Conservation (phyloP, 345 rosid species). For the Capsella bursapastoris region DNA sequence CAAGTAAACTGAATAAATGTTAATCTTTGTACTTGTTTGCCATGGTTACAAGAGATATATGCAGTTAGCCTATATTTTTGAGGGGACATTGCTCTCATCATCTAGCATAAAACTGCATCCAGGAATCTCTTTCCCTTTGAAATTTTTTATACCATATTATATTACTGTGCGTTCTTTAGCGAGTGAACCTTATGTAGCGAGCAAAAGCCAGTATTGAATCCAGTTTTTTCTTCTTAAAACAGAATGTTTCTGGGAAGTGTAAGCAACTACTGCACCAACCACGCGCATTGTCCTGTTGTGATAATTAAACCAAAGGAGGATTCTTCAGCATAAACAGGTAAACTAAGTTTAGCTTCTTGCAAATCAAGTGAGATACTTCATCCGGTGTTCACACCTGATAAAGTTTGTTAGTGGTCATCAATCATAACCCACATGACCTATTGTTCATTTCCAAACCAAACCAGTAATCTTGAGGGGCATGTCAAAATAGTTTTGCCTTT, state of each 20-base stretch:
- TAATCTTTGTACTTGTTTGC: background rate
- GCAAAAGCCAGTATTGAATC: constrained; percentile 25
- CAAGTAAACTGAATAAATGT: background rate
- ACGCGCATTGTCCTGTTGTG: constrained; percentile 77
- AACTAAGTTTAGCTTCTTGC: constrained; percentile 41
- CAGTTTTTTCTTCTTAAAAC: constrained; percentile 29
- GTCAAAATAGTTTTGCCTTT: constrained; percentile 15
- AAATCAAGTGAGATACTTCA: background rate
- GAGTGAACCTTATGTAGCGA: background rate
- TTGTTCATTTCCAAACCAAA: constrained; percentile 9
- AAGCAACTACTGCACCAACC: constrained; percentile 88
- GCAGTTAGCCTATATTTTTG: background rate
- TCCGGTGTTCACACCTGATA: background rate
- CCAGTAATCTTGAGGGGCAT: background rate
- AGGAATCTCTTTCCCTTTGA: background rate
- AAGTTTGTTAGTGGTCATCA: constrained; percentile 18
- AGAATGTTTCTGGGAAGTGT: constrained; percentile 98
- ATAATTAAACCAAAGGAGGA: constrained; percentile 63
- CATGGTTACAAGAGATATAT: constrained; percentile 4
- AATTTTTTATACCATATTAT: constrained; percentile 7
- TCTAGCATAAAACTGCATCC: background rate
- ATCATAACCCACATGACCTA: background rate
- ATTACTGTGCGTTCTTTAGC: background rate
- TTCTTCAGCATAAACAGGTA: constrained; percentile 48
- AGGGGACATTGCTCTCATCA: background rate